Percentiles rank a stretch among this genome's conserved stretches.
Evolutionary conservation across 352 stramenopile species (phyloP).

Genomic region (Globisporangium parvum): DNA sequence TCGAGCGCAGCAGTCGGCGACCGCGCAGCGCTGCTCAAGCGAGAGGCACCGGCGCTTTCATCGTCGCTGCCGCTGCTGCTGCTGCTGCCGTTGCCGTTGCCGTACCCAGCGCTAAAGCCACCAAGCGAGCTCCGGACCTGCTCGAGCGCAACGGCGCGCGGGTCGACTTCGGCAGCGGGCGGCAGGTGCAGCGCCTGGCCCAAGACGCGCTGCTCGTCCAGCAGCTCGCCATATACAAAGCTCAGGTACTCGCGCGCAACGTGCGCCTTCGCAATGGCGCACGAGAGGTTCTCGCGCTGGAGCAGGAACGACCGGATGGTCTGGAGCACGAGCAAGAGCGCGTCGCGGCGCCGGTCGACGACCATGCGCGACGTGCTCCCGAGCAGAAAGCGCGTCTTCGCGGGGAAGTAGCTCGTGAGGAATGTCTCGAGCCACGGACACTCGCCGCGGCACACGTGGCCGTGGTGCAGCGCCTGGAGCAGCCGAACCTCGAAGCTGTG

Average conservation of each 20-base stretch:
- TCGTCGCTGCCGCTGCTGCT: background rate
- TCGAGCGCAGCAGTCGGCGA: background rate
- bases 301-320: conserved; percentile 32
- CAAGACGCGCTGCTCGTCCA: conserved; percentile 10
- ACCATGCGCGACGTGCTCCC: conserved; percentile 6
- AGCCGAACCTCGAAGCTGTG: conserved; percentile 25
- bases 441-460: conserved; percentile 38
- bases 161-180: background rate
- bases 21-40: background rate
- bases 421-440: conserved; percentile 56
- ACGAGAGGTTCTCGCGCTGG: conserved; percentile 36
- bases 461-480: conserved; percentile 38
- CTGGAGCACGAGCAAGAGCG: conserved; percentile 28
- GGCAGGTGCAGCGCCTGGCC: background rate
- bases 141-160: background rate
- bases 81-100: background rate
- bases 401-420: conserved; percentile 31
- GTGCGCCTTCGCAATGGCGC: conserved; percentile 18
- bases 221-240: conserved; percentile 31
- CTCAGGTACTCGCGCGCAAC: conserved; percentile 25
- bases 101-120: too few relatives aligned
- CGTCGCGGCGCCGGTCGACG: conserved; percentile 26
- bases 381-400: conserved; percentile 20
- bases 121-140: background rate
- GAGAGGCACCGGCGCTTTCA: background rate